These are phyloP conservation scores for Aspergillus biplanus DNA, from an alignment of 495 filamentous ascomycete genomes.

Conservation along the genomic window DNA sequence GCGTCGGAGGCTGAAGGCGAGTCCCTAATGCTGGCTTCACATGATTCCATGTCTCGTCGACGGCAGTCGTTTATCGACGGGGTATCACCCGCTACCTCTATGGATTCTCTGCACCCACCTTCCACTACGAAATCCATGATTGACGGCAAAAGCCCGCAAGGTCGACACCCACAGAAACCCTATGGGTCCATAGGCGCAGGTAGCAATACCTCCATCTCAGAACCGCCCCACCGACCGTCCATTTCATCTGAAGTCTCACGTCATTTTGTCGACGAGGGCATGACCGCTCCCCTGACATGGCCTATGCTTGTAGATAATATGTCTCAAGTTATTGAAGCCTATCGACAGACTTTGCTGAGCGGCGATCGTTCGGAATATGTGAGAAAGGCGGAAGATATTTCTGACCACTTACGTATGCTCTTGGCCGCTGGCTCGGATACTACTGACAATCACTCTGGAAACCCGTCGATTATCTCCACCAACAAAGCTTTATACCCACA, in stretches of 20 bases:
- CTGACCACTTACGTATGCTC: conserved; percentile 91
- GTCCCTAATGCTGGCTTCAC: conserved; percentile 62
- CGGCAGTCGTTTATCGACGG: conserved; percentile 73
- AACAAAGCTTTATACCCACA: conserved; percentile 96
- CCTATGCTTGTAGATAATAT: conserved; percentile 87
- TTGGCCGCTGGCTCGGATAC: conserved; percentile 93
- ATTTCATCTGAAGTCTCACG: conserved; percentile 68
- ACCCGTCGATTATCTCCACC: conserved; percentile 97
- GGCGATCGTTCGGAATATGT: conserved; percentile 89
- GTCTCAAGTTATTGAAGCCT: conserved; percentile 82
- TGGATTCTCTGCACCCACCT: conserved; percentile 79
- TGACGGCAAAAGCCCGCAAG: conserved; percentile 28
- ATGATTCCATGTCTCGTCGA: conserved; percentile 58
- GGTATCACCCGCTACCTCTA: conserved; percentile 86
- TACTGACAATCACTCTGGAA: conserved; percentile 97
- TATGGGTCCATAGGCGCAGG: conserved; percentile 35
- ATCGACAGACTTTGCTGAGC: conserved; percentile 79
- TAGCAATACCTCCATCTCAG: conserved; percentile 39
- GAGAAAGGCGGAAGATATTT: conserved; percentile 90
- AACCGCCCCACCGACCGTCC: conserved; percentile 47
- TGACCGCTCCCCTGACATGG: conserved; percentile 79
- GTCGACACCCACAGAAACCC: conserved; percentile 26
- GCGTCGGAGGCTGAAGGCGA: conserved; percentile 84
- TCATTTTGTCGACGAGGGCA: conserved; percentile 84
- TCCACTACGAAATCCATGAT: conserved; percentile 49